Base-by-base conservation (phyloP, 1,284 basidiomycete genomes). In the Papiliotrema nemorosa region DNA sequence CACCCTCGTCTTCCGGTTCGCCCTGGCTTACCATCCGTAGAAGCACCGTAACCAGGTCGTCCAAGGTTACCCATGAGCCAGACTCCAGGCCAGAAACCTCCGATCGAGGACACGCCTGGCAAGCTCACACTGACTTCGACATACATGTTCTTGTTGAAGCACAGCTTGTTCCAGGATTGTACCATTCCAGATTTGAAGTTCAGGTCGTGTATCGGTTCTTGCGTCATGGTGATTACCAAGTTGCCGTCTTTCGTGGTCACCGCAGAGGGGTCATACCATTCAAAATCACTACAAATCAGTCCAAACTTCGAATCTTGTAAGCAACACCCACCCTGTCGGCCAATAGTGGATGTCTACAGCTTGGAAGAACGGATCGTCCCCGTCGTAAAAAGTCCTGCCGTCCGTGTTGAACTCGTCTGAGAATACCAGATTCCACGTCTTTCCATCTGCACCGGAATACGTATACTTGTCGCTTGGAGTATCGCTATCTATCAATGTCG, bases 331-430 rank as follows among this genome's bases (percentile, higher is more conserved):
- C 69, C 64, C 65, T 5, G 73, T 75, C 1, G 69, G 73, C 80
- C 79, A 80, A 64, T 80, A 81, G 67, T 81, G 78, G 26, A 75
- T 60, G 55, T 77, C 75, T 34, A 77, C 69, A 0, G 72, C 76
- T 44, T 74, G 70, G 70, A 71, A 78, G 68, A 75, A 80, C 35
- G 78, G 78, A 62, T 77, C 78, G 55, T 78, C 75, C 20, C 77
- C 77, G 16, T 74, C 66, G 58, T 73, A 78, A 53, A 79, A 80
- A 2, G 77, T 76, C 36, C 76, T 55, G 66, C 83, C 83, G 6
- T 81, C 80, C 18, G 76, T 76, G 50, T 94, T 84, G 73, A 96
- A 96, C 75, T 94, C 92, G 72, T 94, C 91, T 44, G 86, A 88
- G 68, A 68, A 93, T 2, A 91, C 83, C 7, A 94, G 78, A 49